phyloP scores from a whole-genome alignment of 352 stramenopile genomes.

The Phytophthora litchii region DNA sequence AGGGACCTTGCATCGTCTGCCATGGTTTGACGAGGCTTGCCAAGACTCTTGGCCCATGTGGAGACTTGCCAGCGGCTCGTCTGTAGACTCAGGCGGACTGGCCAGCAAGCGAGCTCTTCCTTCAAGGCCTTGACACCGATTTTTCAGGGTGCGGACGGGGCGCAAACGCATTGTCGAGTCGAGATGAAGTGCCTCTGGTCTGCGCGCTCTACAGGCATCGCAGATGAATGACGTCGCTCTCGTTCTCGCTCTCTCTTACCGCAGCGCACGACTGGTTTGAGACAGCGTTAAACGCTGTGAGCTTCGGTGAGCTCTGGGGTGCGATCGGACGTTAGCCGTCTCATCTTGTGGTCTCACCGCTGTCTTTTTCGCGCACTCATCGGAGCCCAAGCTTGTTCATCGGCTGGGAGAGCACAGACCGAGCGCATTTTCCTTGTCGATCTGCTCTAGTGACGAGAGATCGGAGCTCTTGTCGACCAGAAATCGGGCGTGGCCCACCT shows the following conservation, averaged over 20 bases:
- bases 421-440: constrained; percentile 16
- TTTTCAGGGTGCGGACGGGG: constrained; percentile 21
- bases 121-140: constrained; percentile 8
- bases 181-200: constrained; percentile 1
- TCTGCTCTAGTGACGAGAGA: constrained; percentile 28
- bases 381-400: constrained; percentile 11
- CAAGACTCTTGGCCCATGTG: too few species aligned
- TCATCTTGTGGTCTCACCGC: constrained; percentile 22
- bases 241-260: constrained; percentile 23
- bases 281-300: constrained; percentile 7
- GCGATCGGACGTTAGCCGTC: constrained; percentile 24
- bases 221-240: constrained; percentile 6
- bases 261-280: constrained; percentile 14
- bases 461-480: constrained; percentile 11
- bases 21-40: constrained; percentile 16
- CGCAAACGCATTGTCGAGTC: constrained; percentile 24
- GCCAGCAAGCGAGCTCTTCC: constrained; percentile 21
- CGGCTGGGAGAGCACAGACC: constrained; percentile 12
- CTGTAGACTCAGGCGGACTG: constrained; percentile 29
- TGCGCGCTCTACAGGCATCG: constrained; percentile 1
- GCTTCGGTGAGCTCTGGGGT: constrained; percentile 1
- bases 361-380: constrained; percentile 18
- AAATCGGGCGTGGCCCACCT: constrained; percentile 22
- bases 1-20: constrained; percentile 35
- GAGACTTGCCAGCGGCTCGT: constrained; percentile 20